Evolutionary conservation across 2,329 filamentous ascomycete genomes (phyloP), one percentile per base, ranked within the genome.

Genomic region (Chlorencoelia australis): DNA sequence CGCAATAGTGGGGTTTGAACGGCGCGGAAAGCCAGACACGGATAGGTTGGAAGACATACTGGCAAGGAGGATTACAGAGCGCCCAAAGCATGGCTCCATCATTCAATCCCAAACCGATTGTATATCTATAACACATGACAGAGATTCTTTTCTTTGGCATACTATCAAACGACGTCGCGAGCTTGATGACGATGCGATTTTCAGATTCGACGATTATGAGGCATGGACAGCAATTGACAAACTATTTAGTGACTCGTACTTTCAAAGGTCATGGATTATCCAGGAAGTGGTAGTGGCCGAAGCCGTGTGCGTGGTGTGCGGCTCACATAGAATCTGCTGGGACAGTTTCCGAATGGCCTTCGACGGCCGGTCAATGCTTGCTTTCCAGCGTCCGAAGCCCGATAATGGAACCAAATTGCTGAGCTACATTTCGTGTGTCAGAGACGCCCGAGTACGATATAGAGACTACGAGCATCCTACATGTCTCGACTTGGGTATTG

Each of bases 231-330:
- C 21, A 27, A 35, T 35, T 26, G 15, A 35, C 17, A 27, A 9
- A 26, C 5, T 35, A 9, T 35, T 27, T 35, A 18, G 33, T 15
- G 24, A 27, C 22, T 26, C 22, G 22, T 35, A 35, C 24, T 35
- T 35, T 27, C 10, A 35, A 26, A 26, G 33, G 24, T 35, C 33
- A 26, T 35, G 15, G 33, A 35, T 27, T 28, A 27, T 35, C 33
- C 22, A 35, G 24, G 33, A 35, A 35, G 33, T 35, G n/a, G 22
- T 13, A 18, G 33, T 35, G 22, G 22, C 22, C 11, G 33, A 35
- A 26, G 33, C 24, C 11, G 22, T 27, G 10, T 35, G 28, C 33
- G 33, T 35, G 8, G 14, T 26, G 5, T 26, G 22, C 24, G 31
- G 22, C 10, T 8, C 13, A 26, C 17, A 26, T 35, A 24, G 14